Evolutionary conservation across 768 basidiomycete species (phyloP).

Genomic region (Pleurotus cornucopiae): DNA sequence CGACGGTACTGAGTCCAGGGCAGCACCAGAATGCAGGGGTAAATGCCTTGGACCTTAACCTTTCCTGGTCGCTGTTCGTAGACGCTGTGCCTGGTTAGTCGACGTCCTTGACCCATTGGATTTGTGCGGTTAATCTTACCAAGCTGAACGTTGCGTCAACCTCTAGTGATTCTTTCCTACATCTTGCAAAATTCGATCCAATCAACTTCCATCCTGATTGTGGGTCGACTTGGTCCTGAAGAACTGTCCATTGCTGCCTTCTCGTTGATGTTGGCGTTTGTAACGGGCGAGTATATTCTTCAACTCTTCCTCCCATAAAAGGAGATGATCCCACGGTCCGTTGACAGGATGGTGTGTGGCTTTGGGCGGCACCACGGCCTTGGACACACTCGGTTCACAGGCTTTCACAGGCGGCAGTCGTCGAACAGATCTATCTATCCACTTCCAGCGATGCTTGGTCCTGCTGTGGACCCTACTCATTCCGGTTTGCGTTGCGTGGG

Average conservation of each 20-base stretch:
- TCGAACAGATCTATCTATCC: constrained; percentile 64
- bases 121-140: neutral
- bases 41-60: constrained; percentile 21
- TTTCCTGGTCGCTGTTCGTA: constrained; percentile 44
- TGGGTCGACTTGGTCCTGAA: constrained; percentile 63
- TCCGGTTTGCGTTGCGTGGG: constrained; percentile 62
- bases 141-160: neutral
- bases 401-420: constrained; percentile 63
- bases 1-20: neutral
- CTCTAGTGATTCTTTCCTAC: constrained; percentile 63
- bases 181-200: constrained; percentile 73
- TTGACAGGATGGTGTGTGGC: constrained; percentile 70
- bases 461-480: constrained; percentile 61
- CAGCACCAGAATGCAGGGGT: constrained; percentile 8
- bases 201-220: constrained; percentile 58
- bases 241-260: constrained; percentile 72
- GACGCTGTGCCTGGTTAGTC: constrained; percentile 57
- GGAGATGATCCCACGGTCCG: constrained; percentile 45
- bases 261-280: constrained; percentile 73
- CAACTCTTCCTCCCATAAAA: constrained; percentile 16
- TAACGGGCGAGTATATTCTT: constrained; percentile 60
- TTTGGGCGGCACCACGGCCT: constrained; percentile 72
- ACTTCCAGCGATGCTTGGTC: constrained; percentile 66
- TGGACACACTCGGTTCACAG: constrained; percentile 76
- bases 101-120: neutral